Evolutionary conservation across 2,329 filamentous ascomycete species (phyloP).

Genomic region (Purpureocillium lavendulum): DNA sequence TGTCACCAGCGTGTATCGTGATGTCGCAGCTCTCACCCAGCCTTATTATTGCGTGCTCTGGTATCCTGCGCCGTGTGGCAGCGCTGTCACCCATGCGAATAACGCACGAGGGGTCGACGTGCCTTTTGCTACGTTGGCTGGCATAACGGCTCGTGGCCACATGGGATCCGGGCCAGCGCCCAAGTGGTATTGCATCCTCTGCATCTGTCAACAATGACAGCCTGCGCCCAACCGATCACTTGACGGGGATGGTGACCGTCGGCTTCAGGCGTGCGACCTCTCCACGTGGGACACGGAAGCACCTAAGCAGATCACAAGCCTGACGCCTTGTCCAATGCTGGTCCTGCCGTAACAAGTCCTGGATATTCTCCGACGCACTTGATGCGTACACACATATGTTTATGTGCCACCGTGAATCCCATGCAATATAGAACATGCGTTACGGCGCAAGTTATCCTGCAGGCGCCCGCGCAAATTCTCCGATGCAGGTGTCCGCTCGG

Average conservation of each 20-base stretch:
- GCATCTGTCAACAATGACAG: not conserved
- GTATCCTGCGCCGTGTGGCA: no score
- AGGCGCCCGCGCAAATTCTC: not conserved
- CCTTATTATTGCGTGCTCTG: no score
- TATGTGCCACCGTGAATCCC: not conserved
- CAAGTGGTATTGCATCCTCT: no score
- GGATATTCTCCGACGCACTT: no score
- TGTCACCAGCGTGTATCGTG: no score
- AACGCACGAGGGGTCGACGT: no score
- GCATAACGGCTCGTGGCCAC: no score
- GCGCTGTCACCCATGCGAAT: no score
- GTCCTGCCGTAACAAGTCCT: not conserved
- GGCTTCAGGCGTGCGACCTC: not conserved
- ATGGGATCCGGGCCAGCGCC: no score
- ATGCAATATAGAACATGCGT: not conserved
- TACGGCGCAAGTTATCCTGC: not conserved
- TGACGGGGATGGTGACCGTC: not conserved
- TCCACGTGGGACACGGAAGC: no score
- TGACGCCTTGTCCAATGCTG: not conserved
- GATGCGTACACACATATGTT: not conserved
- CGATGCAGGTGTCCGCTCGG: not conserved
- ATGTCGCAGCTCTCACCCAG: no score
- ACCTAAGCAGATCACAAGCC: not conserved
- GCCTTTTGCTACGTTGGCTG: no score
- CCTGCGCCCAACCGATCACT: not conserved